Base-by-base conservation (phyloP, 2,329 filamentous ascomycete species). In the Paraphaeosphaeria minitans region DNA sequence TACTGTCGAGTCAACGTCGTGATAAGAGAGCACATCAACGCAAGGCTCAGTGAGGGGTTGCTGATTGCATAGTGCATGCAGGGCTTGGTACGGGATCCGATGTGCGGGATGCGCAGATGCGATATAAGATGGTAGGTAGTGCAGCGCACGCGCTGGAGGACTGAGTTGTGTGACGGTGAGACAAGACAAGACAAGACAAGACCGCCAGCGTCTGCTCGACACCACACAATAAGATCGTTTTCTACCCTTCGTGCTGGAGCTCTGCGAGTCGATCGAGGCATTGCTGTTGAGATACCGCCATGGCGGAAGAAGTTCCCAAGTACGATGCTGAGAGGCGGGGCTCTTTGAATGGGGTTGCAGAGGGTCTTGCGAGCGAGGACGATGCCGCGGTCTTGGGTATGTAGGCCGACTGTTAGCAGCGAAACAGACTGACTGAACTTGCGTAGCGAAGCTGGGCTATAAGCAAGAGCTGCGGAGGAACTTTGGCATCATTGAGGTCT, bases 401-500 rank as follows among this genome's bases (percentile, higher is more conserved):
- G 57, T 14, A 41, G 12, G 12, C 33, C 24, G 10, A 54, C 3
- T 7, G 4, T 19, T 37, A 1, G 13, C 14, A 9, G 24, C 8
- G 43, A 31, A 43, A 9, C 19, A 12, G 16, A 37, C 31, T 55
- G n/a, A 55, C 33, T 57, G n/a, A 57, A 24, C 5, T n/a, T 8
- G 16, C 16, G 51, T 55, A 71, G 69, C 69, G 16, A 61, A 62
- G 45, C 50, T 69, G 6, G 67, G 69, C 19, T 85, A 84, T 74
- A 84, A 87, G 69, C 85, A 88, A 73, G 86, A 89, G 68, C 77
- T 88, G 35, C 81, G 82, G 47, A 80, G 86, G 19, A 86, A 87
- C 64, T 88, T 88, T 67, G 84, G 83, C 3, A 85, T 85, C 60
- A 75, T 87, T n/a, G 84, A 88, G 68, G 81, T 88, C 19, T 87